phyloP scores from a whole-genome alignment of 331 rosid genomes.

The Acacia concinna region DNA sequence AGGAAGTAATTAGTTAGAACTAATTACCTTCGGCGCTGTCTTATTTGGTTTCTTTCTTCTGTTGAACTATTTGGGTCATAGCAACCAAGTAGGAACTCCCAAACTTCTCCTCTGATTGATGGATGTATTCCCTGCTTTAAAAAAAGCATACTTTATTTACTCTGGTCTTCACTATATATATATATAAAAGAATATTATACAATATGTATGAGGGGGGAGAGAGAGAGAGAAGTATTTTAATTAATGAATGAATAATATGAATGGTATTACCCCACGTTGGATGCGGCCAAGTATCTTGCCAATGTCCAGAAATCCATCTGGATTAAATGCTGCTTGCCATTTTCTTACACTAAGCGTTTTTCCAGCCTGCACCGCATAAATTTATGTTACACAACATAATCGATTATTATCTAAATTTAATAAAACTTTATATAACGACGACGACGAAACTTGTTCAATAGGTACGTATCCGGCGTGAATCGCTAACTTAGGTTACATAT shows the following conservation, averaged over 20 bases:
- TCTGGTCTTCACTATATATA: background rate
- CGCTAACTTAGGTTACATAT: no score
- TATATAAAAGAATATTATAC: background rate
- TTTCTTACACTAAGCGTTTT: conserved; percentile 86
- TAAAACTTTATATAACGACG: no score
- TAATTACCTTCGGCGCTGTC: conserved; percentile 68
- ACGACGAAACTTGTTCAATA: background rate
- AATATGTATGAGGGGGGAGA: background rate
- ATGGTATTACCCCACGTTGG: conserved; percentile 77
- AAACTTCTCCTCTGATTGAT: conserved; percentile 96
- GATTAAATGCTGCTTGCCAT: conserved; percentile 90
- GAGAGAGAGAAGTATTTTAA: background rate
- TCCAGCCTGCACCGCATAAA: conserved; percentile 64
- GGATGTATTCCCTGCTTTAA: conserved; percentile 88
- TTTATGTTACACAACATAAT: background rate
- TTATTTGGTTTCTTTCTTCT: conserved; percentile 77
- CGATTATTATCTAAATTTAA: no score
- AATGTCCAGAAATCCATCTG: conserved; percentile 85
- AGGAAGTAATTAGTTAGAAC: no score
- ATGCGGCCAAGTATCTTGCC: conserved; percentile 82
- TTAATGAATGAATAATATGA: background rate
- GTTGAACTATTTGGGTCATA: conserved; percentile 73
- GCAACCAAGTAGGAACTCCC: conserved; percentile 97
- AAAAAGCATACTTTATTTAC: background rate
- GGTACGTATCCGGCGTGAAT: no score